Base-by-base conservation (phyloP, 1,284 basidiomycete genomes). In the Takashimella koratensis region DNA sequence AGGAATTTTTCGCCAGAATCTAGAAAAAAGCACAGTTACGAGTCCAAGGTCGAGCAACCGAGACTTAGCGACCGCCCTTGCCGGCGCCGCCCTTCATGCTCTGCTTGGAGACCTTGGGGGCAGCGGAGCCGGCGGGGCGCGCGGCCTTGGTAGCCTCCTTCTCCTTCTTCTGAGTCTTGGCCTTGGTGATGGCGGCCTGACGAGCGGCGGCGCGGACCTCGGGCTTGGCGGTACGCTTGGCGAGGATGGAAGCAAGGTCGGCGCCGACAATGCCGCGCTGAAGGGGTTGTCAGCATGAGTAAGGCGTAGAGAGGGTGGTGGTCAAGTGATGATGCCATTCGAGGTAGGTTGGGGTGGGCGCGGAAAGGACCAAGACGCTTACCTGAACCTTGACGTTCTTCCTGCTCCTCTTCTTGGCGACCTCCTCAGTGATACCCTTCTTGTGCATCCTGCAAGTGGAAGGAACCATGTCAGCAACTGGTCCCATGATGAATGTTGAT, bases 391-490 rank as follows among this genome's bases (percentile, higher is more conserved):
- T 98, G 75, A 98, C 91, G 62, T 91, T 94, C 79, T 88, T 87
- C 79, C 94, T 89, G 56, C 90, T 90, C 68, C 94, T 89, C 84
- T 96, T 97, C 92, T 98, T 98, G 74, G 93, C 90, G 52, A 94
- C 87, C 79, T 98, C 95, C 82, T 98, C 95, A 51, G 93, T 93
- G 77, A 98, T 85, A 78, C 94, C 95, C 88, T 98, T 98, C 86
- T 96, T 97, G 86, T 98, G 96, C 87, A 97, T 93, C 71, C 92
- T 69, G 48, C 39, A 43, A 27, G 22, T 12, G 36, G 45, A 20
- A 45, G 42, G 23, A 47, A 22, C 30, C 16, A 8, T 36, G 30
- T 8, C 8, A 36, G 30, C 30, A 16, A 8, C 10, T 16, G 16
- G 30, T 36, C 16, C 8, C 30, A 36, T 36, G 10, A 36, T 36